Conservation (phyloP, 495 filamentous ascomycete genomes). For the Neurospora sp. region DNA sequence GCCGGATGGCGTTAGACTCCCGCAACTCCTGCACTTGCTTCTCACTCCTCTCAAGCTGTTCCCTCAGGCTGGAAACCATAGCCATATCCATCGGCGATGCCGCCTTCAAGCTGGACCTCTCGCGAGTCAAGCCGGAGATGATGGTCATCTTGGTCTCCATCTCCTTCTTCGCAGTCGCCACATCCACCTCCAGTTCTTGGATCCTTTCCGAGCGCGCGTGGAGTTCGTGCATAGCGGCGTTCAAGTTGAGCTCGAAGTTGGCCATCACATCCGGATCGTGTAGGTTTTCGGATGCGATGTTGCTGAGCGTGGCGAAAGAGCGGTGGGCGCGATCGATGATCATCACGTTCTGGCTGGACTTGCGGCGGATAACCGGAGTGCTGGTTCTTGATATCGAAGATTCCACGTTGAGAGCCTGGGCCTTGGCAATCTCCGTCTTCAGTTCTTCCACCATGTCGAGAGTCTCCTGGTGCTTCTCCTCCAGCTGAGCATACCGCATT, state of each 20-base stretch:
- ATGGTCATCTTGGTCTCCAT: constrained; percentile 94
- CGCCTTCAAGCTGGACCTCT: constrained; percentile 75
- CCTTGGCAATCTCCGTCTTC: constrained; percentile 72
- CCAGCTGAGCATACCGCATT: constrained; percentile 69
- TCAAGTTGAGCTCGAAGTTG: constrained; percentile 85
- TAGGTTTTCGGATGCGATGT: constrained; percentile 78
- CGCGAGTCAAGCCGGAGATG: constrained; percentile 85
- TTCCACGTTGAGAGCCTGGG: constrained; percentile 45
- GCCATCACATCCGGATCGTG: constrained; percentile 73
- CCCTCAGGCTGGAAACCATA: constrained; percentile 75
- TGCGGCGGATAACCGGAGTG: constrained; percentile 72
- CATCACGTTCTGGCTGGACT: constrained; percentile 87
- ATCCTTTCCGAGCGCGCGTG: constrained; percentile 79
- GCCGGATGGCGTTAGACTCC: constrained; percentile 58
- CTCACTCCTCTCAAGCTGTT: constrained; percentile 79
- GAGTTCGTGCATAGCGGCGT: constrained; percentile 86
- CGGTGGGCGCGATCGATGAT: constrained; percentile 85
- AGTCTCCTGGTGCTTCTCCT: constrained; percentile 69
- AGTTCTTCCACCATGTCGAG: constrained; percentile 80
- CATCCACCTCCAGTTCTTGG: constrained; percentile 77
- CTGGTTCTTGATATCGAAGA: constrained; percentile 54
- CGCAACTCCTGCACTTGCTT: constrained; percentile 64
- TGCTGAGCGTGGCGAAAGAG: constrained; percentile 80
- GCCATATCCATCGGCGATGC: constrained; percentile 83
- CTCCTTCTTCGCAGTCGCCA: constrained; percentile 76